phyloP scores from a whole-genome alignment of 1,284 basidiomycete species.

The Irpex lacteus region DNA sequence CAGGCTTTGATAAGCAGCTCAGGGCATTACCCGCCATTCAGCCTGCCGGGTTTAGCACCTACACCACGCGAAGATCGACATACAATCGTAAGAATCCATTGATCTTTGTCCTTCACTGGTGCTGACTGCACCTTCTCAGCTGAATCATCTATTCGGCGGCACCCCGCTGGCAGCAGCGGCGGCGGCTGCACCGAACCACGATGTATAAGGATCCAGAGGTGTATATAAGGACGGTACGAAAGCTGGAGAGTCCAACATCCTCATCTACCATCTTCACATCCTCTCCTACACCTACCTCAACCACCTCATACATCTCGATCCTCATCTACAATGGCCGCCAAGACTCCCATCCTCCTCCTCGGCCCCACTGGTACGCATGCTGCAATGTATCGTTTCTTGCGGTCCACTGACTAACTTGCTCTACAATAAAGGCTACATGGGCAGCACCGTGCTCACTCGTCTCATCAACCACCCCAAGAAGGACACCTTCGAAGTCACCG shows the following conservation, averaged over 20 bases:
- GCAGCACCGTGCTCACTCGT: constrained; percentile 21
- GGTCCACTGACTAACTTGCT: not conserved
- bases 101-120: not conserved
- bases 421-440: constrained; percentile 23
- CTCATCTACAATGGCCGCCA: not conserved
- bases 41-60: not conserved
- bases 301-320: not conserved
- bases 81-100: too few species aligned
- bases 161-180: not conserved
- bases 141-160: not conserved
- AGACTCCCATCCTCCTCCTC: not conserved
- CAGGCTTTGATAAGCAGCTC: too few species aligned
- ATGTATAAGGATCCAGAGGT: not conserved
- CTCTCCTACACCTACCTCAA: not conserved
- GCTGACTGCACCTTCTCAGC: not conserved
- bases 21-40: too few species aligned
- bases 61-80: not conserved
- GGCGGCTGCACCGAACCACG: too few species aligned
- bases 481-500: constrained; percentile 21
- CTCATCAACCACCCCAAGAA: constrained; percentile 21
- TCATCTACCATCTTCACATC: not conserved
- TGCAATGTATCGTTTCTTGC: not conserved
- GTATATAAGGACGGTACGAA: not conserved
- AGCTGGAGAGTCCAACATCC: not conserved
- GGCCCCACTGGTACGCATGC: not conserved